Conservation (phyloP, 768 basidiomycete species). For the Termitomyces sp. region DNA sequence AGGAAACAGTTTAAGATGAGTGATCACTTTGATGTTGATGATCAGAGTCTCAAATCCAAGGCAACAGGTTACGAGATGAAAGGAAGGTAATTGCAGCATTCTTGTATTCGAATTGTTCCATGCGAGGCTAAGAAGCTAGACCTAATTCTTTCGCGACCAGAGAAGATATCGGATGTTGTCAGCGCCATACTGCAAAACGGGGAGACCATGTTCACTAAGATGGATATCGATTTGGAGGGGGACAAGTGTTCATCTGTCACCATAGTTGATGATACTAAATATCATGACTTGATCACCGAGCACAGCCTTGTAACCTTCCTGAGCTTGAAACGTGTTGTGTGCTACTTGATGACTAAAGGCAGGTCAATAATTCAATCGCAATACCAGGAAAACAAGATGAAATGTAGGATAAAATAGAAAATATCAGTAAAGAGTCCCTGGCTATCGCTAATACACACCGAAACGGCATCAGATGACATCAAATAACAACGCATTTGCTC, state of each 20-base stretch:
- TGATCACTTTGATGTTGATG: not conserved
- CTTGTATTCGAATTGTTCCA: not conserved
- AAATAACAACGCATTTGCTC: conserved; percentile 61
- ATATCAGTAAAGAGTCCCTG: conserved; percentile 19
- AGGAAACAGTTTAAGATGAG: not conserved
- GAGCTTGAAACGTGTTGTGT: not conserved
- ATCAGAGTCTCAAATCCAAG: not conserved
- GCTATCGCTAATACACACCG: conserved; percentile 14
- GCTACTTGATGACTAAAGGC: not conserved
- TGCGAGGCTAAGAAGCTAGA: not conserved
- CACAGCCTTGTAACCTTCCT: not conserved
- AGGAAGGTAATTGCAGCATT: not conserved
- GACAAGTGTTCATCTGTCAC: not conserved
- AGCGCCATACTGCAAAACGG: not conserved
- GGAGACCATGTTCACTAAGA: not conserved
- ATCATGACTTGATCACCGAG: not conserved
- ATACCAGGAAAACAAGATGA: not conserved
- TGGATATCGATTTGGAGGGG: not conserved
- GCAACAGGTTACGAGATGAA: not conserved
- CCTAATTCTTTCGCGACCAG: not conserved
- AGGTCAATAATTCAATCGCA: not conserved
- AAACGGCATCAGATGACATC: conserved; percentile 11
- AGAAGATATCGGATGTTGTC: not conserved
- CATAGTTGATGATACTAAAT: not conserved
- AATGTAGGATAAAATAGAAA: conserved; percentile 2